These are phyloP conservation scores for Cercospora janseana DNA, from an alignment of 2,329 filamentous ascomycete species.

Conservation along the genomic window DNA sequence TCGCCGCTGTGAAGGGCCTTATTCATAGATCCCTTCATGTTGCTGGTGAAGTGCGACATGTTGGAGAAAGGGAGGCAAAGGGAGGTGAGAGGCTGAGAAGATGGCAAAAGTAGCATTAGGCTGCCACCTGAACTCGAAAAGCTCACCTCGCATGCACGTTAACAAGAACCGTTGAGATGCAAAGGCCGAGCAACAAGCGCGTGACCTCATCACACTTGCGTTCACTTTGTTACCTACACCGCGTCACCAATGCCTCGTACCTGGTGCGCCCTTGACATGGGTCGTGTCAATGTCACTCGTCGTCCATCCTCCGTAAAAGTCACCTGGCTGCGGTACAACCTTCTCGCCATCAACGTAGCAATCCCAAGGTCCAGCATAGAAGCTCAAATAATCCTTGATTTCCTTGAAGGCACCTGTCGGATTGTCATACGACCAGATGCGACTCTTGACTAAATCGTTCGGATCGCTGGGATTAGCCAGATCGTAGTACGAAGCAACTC, in stretches of 20 bases:
- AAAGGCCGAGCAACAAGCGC: too few relatives aligned
- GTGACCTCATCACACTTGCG: too few relatives aligned
- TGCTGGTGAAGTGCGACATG: too few relatives aligned
- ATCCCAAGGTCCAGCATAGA: conserved; percentile 62
- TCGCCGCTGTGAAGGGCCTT: too few relatives aligned
- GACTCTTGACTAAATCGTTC: conserved; percentile 47
- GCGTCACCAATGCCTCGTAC: conserved; percentile 34
- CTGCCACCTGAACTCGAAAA: too few relatives aligned
- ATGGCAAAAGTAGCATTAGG: too few relatives aligned
- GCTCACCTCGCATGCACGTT: neutral
- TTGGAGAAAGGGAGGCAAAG: too few relatives aligned
- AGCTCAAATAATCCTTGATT: conserved; percentile 57
- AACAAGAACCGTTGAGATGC: neutral
- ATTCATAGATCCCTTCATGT: too few relatives aligned
- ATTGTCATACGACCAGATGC: conserved; percentile 60
- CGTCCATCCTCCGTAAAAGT: conserved; percentile 65
- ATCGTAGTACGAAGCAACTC: conserved; percentile 58
- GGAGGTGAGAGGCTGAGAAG: too few relatives aligned
- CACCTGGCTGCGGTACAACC: conserved; percentile 59
- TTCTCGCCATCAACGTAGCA: conserved; percentile 62
- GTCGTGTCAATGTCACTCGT: conserved; percentile 58
- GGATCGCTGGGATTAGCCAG: conserved; percentile 44
- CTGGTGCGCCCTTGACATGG: conserved; percentile 48
- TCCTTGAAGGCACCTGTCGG: conserved; percentile 54
- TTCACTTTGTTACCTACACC: neutral